Percentiles rank a stretch among this genome's conserved stretches.
These are phyloP conservation scores for Micractinium sp. DNA, from an alignment of 139 green algal species.

Conservation along the genomic window DNA sequence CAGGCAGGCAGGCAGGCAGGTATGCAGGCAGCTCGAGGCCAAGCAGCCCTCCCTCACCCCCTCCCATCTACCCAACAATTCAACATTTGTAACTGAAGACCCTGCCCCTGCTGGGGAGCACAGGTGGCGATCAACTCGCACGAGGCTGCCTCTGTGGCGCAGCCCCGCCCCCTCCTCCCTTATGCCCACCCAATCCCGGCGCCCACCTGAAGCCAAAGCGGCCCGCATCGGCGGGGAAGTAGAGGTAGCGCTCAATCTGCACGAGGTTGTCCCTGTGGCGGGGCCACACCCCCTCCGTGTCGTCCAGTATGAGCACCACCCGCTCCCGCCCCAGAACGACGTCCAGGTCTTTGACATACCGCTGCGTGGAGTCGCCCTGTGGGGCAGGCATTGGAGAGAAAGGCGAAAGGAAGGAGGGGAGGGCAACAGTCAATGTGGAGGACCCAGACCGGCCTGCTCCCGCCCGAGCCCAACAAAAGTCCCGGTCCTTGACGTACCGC, in stretches of 20 bases:
- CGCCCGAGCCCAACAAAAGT: too few species aligned
- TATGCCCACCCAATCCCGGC: background rate
- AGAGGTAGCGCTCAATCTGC: slow-evolving; percentile 89
- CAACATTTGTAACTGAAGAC: too few species aligned
- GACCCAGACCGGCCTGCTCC: too few species aligned
- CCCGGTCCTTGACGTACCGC: too few species aligned
- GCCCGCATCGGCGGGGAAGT: slow-evolving; percentile 76
- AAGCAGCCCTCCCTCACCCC: too few species aligned
- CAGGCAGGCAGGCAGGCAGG: background rate
- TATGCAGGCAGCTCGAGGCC: background rate
- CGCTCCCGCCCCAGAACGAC: slow-evolving; percentile 83
- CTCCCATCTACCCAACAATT: too few species aligned
- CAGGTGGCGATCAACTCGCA: too few species aligned
- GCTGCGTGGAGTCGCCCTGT: slow-evolving; percentile 57
- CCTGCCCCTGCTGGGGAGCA: too few species aligned
- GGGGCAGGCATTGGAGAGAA: too few species aligned
- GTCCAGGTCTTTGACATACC: slow-evolving; percentile 86
- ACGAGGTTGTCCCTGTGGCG: slow-evolving; percentile 86
- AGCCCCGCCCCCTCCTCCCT: background rate
- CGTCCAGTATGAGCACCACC: slow-evolving; percentile 89
- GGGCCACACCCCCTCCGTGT: slow-evolving; percentile 93
- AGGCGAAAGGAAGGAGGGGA: too few species aligned
- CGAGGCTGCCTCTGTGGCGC: background rate
- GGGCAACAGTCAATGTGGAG: too few species aligned
- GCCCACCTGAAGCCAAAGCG: slow-evolving; percentile 48